Percentiles rank a stretch among this genome's conserved stretches.
Conservation (phyloP, 257 asterid species). For the Leptodermis oblonga region DNA sequence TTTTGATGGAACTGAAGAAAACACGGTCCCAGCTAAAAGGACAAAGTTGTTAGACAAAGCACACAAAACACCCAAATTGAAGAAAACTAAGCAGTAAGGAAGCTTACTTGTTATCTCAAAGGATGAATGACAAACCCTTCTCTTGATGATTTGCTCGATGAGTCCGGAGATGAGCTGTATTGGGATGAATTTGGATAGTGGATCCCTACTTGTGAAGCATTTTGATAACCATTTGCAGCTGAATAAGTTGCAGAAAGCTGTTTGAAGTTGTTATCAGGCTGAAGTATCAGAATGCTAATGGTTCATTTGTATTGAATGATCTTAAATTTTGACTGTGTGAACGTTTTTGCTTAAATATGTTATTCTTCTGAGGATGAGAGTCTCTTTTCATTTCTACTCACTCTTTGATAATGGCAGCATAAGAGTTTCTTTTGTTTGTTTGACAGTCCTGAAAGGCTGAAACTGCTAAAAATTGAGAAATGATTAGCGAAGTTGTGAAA, state of each 20-base stretch:
- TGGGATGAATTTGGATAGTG: background rate
- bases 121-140: too few relatives aligned
- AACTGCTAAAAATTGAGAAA: too few relatives aligned
- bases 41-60: slow-evolving; percentile 35
- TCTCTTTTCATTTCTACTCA: too few relatives aligned
- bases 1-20: slow-evolving; percentile 24
- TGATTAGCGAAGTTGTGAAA: too few relatives aligned
- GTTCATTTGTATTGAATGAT: background rate
- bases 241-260: background rate
- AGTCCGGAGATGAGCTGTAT: background rate
- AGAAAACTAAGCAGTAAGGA: slow-evolving; percentile 35
- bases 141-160: too few relatives aligned
- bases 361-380: too few relatives aligned
- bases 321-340: background rate
- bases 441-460: too few relatives aligned
- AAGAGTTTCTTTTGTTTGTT: too few relatives aligned
- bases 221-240: background rate
- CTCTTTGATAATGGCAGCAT: too few relatives aligned
- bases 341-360: background rate
- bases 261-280: background rate
- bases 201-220: background rate
- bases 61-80: slow-evolving; percentile 33
- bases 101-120: background rate
- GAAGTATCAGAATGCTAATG: background rate
- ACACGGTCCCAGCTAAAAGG: slow-evolving; percentile 26